Conservation (phyloP, 140 eudicot genomes). For the Anethum foeniculum region DNA sequence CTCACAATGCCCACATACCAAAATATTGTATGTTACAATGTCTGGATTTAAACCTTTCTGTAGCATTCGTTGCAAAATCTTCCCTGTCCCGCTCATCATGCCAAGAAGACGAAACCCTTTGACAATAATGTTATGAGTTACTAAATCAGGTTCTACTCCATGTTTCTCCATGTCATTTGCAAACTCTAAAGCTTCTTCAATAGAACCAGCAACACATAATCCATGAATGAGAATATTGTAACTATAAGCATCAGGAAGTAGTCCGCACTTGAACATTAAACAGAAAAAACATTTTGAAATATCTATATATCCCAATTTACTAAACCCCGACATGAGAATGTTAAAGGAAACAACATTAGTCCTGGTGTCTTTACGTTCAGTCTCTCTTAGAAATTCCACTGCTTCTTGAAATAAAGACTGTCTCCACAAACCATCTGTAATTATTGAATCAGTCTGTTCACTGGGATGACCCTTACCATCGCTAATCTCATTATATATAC, state of each 20-base stretch:
- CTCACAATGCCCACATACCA: constrained; percentile 75
- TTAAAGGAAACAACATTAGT: constrained; percentile 54
- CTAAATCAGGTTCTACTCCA: constrained; percentile 58
- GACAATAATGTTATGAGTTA: constrained; percentile 65
- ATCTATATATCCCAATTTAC: constrained; percentile 61
- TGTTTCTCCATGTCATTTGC: constrained; percentile 65
- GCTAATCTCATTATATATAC: constrained; percentile 44
- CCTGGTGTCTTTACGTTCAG: constrained; percentile 23
- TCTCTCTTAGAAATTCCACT: constrained; percentile 31
- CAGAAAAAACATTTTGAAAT: constrained; percentile 66
- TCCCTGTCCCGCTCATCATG: constrained; percentile 35
- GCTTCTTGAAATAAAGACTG: constrained; percentile 73
- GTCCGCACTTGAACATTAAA: constrained; percentile 72
- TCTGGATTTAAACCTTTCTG: constrained; percentile 47
- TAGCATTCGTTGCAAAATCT: constrained; percentile 33
- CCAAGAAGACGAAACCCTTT: constrained; percentile 82
- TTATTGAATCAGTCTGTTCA: constrained; percentile 52
- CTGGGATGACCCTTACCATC: constrained; percentile 30
- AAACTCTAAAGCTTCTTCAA: constrained; percentile 74
- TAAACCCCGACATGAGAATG: constrained; percentile 64
- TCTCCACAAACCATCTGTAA: constrained; percentile 72
- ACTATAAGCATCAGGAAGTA: constrained; percentile 72
- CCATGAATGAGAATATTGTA: constrained; percentile 86
- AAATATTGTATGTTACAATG: constrained; percentile 45
- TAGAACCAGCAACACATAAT: constrained; percentile 60